Evolutionary conservation across 306 rosid genomes (phyloP).

Genomic region (Quercus alba): DNA sequence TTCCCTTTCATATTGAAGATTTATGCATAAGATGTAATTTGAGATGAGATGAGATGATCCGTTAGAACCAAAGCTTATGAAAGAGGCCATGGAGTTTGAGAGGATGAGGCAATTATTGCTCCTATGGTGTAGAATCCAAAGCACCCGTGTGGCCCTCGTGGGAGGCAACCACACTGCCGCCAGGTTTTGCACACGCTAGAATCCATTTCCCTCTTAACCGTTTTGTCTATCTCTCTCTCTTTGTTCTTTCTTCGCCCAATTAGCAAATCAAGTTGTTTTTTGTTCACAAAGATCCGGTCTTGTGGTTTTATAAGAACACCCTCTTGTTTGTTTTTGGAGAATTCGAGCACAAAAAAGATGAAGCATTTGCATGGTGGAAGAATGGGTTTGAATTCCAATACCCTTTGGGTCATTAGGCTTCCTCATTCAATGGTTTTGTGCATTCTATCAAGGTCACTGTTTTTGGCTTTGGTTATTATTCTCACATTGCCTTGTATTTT

Average conservation of each 20-base stretch:
- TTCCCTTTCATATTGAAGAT: neutral
- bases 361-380: constrained; percentile 26
- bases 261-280: neutral
- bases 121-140: constrained; percentile 42
- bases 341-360: constrained; percentile 4
- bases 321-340: constrained; percentile 8
- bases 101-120: constrained; percentile 45
- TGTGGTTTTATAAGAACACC: neutral
- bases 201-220: neutral
- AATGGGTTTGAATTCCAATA: constrained; percentile 27
- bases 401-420: constrained; percentile 39
- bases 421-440: constrained; percentile 47
- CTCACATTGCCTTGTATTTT: constrained; percentile 41
- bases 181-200: constrained; percentile 70
- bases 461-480: constrained; percentile 53
- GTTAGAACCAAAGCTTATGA: neutral
- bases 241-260: neutral
- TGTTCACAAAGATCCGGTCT: neutral
- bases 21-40: neutral
- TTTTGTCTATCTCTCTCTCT: neutral
- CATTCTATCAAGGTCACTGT: constrained; percentile 51
- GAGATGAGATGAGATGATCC: constrained; percentile 22
- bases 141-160: constrained; percentile 56
- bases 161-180: constrained; percentile 83
- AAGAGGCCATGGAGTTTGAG: constrained; percentile 46